Evolutionary conservation across 768 basidiomycete genomes (phyloP).

Genomic region (Amanita polypyramis): DNA sequence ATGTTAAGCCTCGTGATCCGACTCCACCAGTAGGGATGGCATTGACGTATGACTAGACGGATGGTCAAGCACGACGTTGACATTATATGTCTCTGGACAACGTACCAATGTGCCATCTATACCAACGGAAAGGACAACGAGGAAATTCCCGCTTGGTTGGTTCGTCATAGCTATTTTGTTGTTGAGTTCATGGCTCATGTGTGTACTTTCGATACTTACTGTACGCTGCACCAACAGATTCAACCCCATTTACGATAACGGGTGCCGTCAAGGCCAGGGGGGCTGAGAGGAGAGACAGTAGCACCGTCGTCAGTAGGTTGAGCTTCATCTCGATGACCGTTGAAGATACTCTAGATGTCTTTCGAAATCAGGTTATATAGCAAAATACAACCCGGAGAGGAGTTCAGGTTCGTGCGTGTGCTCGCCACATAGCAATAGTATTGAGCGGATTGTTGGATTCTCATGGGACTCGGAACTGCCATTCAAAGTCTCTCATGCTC

Average conservation of each 20-base stretch:
- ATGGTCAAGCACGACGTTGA: neutral
- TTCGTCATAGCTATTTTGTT: constrained; percentile 37
- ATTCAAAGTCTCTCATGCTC: no score
- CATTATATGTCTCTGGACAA: neutral
- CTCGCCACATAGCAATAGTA: no score
- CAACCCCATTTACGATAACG: neutral
- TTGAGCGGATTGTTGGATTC: no score
- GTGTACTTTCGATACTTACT: constrained; percentile 12
- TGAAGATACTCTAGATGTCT: no score
- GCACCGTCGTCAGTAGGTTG: neutral
- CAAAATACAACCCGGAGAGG: no score
- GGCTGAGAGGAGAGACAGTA: neutral
- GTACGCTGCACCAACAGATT: constrained; percentile 20
- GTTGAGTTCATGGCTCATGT: neutral
- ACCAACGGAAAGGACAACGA: neutral
- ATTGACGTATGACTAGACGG: constrained; percentile 14
- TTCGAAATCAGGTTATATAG: no score
- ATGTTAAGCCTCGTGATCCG: constrained; percentile 25
- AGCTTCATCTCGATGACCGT: constrained; percentile 3
- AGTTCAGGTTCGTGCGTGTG: no score
- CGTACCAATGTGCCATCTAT: constrained; percentile 5
- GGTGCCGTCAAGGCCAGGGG: neutral
- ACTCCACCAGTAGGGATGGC: constrained; percentile 22
- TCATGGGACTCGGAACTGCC: no score
- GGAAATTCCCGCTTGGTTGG: constrained; percentile 29